These are phyloP conservation scores for Apiotrichum mycotoxinovorans DNA, from an alignment of 1,284 basidiomycete species.

Conservation along the genomic window DNA sequence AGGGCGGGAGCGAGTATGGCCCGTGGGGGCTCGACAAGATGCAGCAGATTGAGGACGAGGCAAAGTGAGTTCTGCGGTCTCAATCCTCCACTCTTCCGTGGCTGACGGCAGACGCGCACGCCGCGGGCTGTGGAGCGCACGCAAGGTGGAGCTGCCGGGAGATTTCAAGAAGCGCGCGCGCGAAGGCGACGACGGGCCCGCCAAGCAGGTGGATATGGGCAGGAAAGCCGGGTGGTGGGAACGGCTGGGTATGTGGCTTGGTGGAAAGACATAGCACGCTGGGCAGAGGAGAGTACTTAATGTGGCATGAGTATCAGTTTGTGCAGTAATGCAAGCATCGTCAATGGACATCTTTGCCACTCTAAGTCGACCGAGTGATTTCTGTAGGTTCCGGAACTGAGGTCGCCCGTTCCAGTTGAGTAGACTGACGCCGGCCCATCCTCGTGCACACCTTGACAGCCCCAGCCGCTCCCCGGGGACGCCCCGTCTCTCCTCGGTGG, in stretches of 20 bases:
- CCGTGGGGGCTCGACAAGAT: conserved; percentile 62
- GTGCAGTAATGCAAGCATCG: neutral
- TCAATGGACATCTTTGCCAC: too few species aligned
- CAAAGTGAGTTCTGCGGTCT: conserved; percentile 57
- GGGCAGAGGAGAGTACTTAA: too few species aligned
- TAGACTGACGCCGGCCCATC: too few species aligned
- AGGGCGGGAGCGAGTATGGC: conserved; percentile 74
- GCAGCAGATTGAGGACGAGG: conserved; percentile 59
- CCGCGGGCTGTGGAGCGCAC: conserved; percentile 69
- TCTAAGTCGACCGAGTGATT: too few species aligned
- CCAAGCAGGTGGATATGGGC: neutral
- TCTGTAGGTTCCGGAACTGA: too few species aligned
- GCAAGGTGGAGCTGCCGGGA: conserved; percentile 62
- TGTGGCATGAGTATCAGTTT: too few species aligned
- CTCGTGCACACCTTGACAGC: neutral
- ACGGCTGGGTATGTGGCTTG: conserved; percentile 14
- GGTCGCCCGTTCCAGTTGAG: too few species aligned
- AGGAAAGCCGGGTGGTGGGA: conserved; percentile 9
- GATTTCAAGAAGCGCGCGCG: conserved; percentile 68
- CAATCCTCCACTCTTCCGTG: neutral
- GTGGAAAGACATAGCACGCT: conserved; percentile 19
- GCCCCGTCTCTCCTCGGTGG: neutral
- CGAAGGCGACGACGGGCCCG: conserved; percentile 14
- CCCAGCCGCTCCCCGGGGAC: neutral
- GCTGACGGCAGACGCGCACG: conserved; percentile 51